Evolutionary conservation across 169 alveolate species (phyloP).

Genomic region (Cryptosporidium andersoni): DNA sequence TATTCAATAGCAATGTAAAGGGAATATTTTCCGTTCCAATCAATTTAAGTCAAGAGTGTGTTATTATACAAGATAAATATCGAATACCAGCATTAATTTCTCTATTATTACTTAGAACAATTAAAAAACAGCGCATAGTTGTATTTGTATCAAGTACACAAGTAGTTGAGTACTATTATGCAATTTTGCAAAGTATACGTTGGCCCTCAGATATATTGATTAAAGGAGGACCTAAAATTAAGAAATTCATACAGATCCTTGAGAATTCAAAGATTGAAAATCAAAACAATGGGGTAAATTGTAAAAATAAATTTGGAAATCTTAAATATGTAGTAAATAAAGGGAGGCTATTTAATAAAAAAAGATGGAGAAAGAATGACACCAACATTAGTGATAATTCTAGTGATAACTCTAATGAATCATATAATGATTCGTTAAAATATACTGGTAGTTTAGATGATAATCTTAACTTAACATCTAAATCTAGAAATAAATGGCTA

Average conservation of each 20-base stretch:
- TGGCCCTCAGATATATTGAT: slow-evolving; percentile 54
- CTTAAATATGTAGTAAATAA: background rate
- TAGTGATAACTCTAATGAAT: background rate
- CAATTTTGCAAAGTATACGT: slow-evolving; percentile 53
- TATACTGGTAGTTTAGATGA: slow-evolving; percentile 1
- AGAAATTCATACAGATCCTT: slow-evolving; percentile 23
- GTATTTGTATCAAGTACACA: slow-evolving; percentile 69
- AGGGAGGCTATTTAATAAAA: background rate
- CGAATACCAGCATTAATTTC: slow-evolving; percentile 65
- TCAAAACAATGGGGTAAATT: slow-evolving; percentile 18
- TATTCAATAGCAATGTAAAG: background rate
- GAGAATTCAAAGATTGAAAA: slow-evolving; percentile 25
- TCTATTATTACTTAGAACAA: slow-evolving; percentile 35
- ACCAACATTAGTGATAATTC: background rate
- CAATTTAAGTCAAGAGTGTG: slow-evolving; percentile 52
- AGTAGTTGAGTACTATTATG: slow-evolving; percentile 53
- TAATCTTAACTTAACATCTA: slow-evolving; percentile 6
- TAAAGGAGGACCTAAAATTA: slow-evolving; percentile 41
- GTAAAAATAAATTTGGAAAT: background rate
- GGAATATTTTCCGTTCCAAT: slow-evolving; percentile 67
- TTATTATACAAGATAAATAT: slow-evolving; percentile 45
- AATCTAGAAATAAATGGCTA: slow-evolving; percentile 40
- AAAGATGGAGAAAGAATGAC: background rate
- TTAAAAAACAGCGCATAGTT: slow-evolving; percentile 18
- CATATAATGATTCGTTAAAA: slow-evolving; percentile 10